Evolutionary conservation across 2,329 filamentous ascomycete species (phyloP).

Genomic region (Aspergillus bombycis): DNA sequence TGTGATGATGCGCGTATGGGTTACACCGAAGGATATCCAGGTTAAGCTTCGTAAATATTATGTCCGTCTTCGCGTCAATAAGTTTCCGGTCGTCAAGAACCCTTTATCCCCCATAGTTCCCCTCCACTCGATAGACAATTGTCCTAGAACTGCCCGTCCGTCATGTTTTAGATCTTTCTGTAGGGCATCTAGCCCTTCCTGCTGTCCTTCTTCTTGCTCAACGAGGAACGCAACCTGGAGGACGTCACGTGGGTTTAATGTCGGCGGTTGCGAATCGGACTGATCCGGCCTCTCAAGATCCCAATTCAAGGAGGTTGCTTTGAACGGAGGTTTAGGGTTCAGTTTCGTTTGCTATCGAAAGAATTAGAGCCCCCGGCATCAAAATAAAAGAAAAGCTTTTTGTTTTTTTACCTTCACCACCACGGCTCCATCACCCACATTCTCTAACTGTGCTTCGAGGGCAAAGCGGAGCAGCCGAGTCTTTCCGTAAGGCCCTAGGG

Average conservation of each 20-base stretch:
- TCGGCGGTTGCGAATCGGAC: conserved; percentile 41
- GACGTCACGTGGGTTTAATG: conserved; percentile 64
- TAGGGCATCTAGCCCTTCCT: conserved; percentile 55
- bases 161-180: conserved; percentile 53
- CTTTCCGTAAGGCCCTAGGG: conserved; percentile 49
- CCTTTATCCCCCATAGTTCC: conserved; percentile 88
- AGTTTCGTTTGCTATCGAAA: conserved; percentile 48
- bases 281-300: conserved; percentile 45
- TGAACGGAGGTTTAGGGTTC: conserved; percentile 57
- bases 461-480: conserved; percentile 61
- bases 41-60: conserved; percentile 19
- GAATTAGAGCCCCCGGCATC: conserved; percentile 3
- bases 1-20: neutral
- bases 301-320: conserved; percentile 59
- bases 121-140: conserved; percentile 85
- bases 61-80: conserved; percentile 53
- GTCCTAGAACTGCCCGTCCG: conserved; percentile 69
- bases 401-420: conserved; percentile 66
- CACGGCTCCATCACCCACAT: conserved; percentile 82
- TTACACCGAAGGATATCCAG: neutral
- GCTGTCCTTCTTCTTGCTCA: conserved; percentile 55
- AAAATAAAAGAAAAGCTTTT: neutral
- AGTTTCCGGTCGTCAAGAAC: conserved; percentile 82
- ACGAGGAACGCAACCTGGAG: conserved; percentile 67
- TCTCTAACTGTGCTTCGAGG: conserved; percentile 93